A percentile compares a stretch with the other conserved stretches of the same genome.
phyloP scores from a whole-genome alignment of 768 basidiomycete genomes.

The Artomyces pyxidatus region DNA sequence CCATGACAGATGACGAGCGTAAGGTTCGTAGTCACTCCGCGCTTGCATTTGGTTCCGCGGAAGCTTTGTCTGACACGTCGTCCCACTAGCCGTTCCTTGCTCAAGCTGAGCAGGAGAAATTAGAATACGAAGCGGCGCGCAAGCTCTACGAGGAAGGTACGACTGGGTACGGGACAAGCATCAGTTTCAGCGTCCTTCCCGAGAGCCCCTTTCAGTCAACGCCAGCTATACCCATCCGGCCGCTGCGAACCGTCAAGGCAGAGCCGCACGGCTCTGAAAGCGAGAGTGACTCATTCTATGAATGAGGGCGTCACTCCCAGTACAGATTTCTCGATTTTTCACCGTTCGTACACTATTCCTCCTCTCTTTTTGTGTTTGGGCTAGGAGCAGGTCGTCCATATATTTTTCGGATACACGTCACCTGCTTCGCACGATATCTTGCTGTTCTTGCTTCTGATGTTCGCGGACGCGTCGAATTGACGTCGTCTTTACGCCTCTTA shows the following conservation, averaged over 20 bases:
- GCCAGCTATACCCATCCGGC: slow-evolving; percentile 28
- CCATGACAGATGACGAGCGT: slow-evolving; percentile 88
- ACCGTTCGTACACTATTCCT: slow-evolving; percentile 1
- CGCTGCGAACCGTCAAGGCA: slow-evolving; percentile 40
- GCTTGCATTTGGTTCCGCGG: slow-evolving; percentile 12
- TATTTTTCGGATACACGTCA: slow-evolving; percentile 10
- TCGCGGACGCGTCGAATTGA: background rate
- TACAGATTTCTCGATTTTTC: background rate
- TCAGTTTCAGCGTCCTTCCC: slow-evolving; percentile 78
- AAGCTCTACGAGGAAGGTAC: slow-evolving; percentile 83
- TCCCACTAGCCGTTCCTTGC: slow-evolving; percentile 73
- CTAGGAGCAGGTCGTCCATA: slow-evolving; percentile 3
- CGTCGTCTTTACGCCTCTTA: too few relatives aligned
- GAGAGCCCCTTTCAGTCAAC: slow-evolving; percentile 47
- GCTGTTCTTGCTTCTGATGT: background rate
- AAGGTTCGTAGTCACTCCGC: slow-evolving; percentile 47
- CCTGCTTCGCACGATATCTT: slow-evolving; percentile 10
- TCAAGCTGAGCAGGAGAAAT: slow-evolving; percentile 92
- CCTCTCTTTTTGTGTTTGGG: background rate
- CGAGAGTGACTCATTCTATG: slow-evolving; percentile 50
- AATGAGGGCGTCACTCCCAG: slow-evolving; percentile 3
- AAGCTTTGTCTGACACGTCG: slow-evolving; percentile 9
- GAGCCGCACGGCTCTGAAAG: slow-evolving; percentile 54
- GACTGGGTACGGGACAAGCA: slow-evolving; percentile 56
- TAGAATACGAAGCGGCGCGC: slow-evolving; percentile 83